Conservation (phyloP, 257 asterid genomes). For the Solanum sejunctum region DNA sequence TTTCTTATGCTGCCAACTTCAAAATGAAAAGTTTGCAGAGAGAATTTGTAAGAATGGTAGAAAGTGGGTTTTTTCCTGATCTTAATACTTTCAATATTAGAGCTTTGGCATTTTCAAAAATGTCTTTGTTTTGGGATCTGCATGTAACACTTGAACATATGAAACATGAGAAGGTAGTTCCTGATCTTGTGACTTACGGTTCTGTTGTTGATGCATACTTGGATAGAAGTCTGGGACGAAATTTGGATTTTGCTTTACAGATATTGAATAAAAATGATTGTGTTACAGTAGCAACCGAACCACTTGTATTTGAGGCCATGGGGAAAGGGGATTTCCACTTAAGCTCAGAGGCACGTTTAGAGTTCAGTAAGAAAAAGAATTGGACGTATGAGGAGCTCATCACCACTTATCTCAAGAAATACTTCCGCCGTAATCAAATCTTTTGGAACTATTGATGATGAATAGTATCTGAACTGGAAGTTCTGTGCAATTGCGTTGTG, state of each 20-base stretch:
- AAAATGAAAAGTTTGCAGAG: slow-evolving; percentile 93
- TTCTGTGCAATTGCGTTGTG: not conserved
- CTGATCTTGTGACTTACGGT: slow-evolving; percentile 90
- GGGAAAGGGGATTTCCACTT: slow-evolving; percentile 92
- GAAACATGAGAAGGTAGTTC: slow-evolving; percentile 57
- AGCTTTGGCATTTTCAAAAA: slow-evolving; percentile 71
- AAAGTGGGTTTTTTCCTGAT: slow-evolving; percentile 71
- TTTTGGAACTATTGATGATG: slow-evolving; percentile 79
- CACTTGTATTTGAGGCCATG: slow-evolving; percentile 57
- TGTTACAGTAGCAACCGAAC: slow-evolving; percentile 47
- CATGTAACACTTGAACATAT: slow-evolving; percentile 87
- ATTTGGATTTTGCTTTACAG: slow-evolving; percentile 51
- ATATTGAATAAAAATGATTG: slow-evolving; percentile 25
- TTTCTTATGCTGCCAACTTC: slow-evolving; percentile 86
- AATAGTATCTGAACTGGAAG: not conserved
- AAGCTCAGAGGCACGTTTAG: slow-evolving; percentile 48
- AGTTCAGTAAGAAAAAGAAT: slow-evolving; percentile 22
- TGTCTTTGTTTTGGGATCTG: slow-evolving; percentile 86
- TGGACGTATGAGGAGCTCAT: slow-evolving; percentile 65
- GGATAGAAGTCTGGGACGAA: slow-evolving; percentile 62
- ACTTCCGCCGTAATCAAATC: slow-evolving; percentile 48
- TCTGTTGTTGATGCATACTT: slow-evolving; percentile 77
- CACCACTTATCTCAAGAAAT: slow-evolving; percentile 49
- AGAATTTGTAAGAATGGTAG: slow-evolving; percentile 82
- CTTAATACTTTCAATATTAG: slow-evolving; percentile 71